These are phyloP conservation scores for Biscutella auriculata DNA, from an alignment of 441 rosid species.

Conservation along the genomic window DNA sequence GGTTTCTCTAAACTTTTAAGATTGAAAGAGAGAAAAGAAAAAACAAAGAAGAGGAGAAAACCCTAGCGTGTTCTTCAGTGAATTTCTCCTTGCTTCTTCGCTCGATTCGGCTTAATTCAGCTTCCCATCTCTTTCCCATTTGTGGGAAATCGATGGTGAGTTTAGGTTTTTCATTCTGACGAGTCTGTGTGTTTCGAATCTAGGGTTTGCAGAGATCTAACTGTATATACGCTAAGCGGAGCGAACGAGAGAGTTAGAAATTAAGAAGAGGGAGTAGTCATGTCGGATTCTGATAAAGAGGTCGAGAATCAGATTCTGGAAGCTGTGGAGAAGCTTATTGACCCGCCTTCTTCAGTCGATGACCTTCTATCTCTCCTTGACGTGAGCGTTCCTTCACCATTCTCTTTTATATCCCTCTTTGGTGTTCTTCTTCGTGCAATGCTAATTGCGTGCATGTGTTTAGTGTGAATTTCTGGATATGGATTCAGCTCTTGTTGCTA, in stretches of 20 bases:
- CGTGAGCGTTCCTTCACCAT: slow-evolving; percentile 33
- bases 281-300: slow-evolving; percentile 55
- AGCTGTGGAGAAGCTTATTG: slow-evolving; percentile 57
- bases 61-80: slow-evolving; percentile 21
- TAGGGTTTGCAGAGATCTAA: slow-evolving; percentile 30
- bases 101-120: neutral
- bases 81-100: neutral
- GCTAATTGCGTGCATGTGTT: slow-evolving; percentile 14
- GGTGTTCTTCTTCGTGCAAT: neutral
- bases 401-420: neutral
- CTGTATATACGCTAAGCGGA: neutral
- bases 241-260: neutral
- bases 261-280: slow-evolving; percentile 3
- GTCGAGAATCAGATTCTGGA: slow-evolving; percentile 62
- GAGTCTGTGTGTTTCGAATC: slow-evolving; percentile 20
- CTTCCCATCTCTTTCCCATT: neutral
- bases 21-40: neutral
- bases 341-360: slow-evolving; percentile 53
- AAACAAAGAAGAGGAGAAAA: neutral
- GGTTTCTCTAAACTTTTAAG: neutral
- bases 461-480: slow-evolving; percentile 4
- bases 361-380: slow-evolving; percentile 86
- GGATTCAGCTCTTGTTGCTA: neutral
- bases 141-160: neutral
- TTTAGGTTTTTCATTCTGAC: slow-evolving; percentile 29